A percentile compares a stretch with the other conserved stretches of the same genome.
Evolutionary conservation across 2,329 filamentous ascomycete species (phyloP).

Genomic region (Curvularia sp.): DNA sequence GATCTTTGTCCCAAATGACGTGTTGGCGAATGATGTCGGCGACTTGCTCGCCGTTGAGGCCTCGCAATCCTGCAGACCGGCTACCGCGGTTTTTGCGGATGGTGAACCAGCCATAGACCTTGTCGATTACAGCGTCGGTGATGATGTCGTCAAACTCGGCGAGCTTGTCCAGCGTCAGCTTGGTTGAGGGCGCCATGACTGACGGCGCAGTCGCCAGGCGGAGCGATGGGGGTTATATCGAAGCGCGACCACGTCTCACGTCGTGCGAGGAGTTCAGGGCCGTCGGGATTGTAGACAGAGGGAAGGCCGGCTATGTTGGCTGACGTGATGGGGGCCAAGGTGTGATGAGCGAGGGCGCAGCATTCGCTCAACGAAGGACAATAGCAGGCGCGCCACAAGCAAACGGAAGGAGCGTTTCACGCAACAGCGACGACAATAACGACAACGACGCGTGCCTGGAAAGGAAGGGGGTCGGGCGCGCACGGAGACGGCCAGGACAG

Average conservation of each 20-base stretch:
- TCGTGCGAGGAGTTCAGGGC: constrained; percentile 3
- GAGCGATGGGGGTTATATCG: neutral
- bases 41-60: constrained; percentile 71
- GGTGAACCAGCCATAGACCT: constrained; percentile 93
- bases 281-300: constrained; percentile 14
- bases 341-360: constrained; percentile 27
- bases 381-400: constrained; percentile 12
- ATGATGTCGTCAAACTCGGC: constrained; percentile 94
- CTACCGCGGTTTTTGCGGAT: constrained; percentile 91
- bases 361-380: constrained; percentile 30
- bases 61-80: constrained; percentile 83
- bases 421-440: constrained; percentile 19
- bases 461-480: constrained; percentile 39
- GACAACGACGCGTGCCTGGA: constrained; percentile 6
- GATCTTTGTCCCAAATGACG: constrained; percentile 77
- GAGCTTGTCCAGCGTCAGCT: constrained; percentile 86
- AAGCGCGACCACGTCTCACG: constrained; percentile 1
- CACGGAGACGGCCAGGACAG: constrained; percentile 30
- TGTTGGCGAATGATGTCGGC: constrained; percentile 66
- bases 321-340: constrained; percentile 33
- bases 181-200: constrained; percentile 62
- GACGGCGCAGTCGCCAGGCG: constrained; percentile 19
- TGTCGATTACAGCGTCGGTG: constrained; percentile 93
- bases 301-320: constrained; percentile 24
- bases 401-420: constrained; percentile 35